These are phyloP conservation scores for Papiliotrema fonsecae DNA, from an alignment of 1,284 basidiomycete species.

Conservation along the genomic window DNA sequence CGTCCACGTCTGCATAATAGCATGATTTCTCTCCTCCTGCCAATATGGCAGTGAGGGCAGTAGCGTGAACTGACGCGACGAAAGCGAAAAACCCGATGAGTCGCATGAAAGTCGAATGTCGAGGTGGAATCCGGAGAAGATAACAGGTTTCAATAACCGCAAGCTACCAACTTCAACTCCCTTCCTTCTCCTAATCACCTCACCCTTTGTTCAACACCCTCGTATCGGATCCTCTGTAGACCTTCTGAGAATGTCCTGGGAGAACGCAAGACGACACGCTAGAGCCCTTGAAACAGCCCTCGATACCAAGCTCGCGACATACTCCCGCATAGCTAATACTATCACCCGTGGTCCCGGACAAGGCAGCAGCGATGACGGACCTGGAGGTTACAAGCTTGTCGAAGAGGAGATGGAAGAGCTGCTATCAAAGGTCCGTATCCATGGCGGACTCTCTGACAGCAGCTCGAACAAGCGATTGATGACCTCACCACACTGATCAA, in stretches of 20 bases:
- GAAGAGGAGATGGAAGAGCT: slow-evolving; percentile 82
- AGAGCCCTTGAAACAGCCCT: slow-evolving; percentile 85
- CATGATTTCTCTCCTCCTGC: slow-evolving; percentile 81
- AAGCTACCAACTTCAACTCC: background rate
- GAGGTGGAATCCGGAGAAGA: background rate
- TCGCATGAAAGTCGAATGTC: too few relatives aligned
- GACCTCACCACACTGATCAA: slow-evolving; percentile 64
- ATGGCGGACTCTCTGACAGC: background rate
- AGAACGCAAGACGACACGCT: slow-evolving; percentile 69
- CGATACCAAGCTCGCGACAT: slow-evolving; percentile 82
- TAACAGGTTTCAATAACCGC: background rate
- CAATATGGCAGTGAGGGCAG: slow-evolving; percentile 83
- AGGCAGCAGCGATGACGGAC: slow-evolving; percentile 55
- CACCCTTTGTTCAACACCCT: too few relatives aligned
- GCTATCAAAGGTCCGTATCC: slow-evolving; percentile 66
- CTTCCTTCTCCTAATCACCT: background rate
- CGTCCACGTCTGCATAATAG: slow-evolving; percentile 94
- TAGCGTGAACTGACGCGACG: slow-evolving; percentile 33
- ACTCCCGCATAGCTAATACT: slow-evolving; percentile 74
- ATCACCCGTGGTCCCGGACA: slow-evolving; percentile 53
- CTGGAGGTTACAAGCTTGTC: slow-evolving; percentile 63
- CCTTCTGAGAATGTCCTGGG: slow-evolving; percentile 35
- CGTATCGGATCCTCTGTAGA: too few relatives aligned
- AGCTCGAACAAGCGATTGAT: slow-evolving; percentile 81
- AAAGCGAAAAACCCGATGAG: slow-evolving; percentile 12